These are phyloP conservation scores for Phytophthora quininea DNA, from an alignment of 352 stramenopile genomes.

Conservation along the genomic window DNA sequence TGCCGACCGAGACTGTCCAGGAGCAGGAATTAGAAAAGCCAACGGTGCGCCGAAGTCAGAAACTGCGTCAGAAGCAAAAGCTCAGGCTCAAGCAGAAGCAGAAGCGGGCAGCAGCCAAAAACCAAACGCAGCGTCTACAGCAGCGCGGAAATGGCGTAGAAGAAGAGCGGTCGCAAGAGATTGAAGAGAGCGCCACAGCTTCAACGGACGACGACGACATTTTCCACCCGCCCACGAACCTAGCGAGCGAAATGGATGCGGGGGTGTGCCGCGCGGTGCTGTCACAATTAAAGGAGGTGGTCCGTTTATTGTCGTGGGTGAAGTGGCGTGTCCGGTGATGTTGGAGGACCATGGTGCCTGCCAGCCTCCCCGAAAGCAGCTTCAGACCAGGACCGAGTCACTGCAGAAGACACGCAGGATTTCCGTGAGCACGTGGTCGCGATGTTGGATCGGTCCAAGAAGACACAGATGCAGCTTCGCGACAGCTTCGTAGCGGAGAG, in stretches of 20 bases:
- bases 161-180: constrained; percentile 3
- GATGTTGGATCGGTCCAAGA: constrained; percentile 60
- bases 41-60: constrained; percentile 14
- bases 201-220: constrained; percentile 31
- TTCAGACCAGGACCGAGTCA: constrained; percentile 9
- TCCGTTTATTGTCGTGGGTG: constrained; percentile 61
- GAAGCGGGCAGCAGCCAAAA: constrained; percentile 25
- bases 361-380: constrained; percentile 9
- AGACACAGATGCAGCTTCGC: constrained; percentile 45
- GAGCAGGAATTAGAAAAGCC: constrained; percentile 21
- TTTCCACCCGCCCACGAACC: constrained; percentile 48
- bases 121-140: constrained; percentile 28
- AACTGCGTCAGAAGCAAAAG: constrained; percentile 33
- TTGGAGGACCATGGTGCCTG: constrained; percentile 26
- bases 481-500: constrained; percentile 51
- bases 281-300: constrained; percentile 58
- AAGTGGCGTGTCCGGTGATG: constrained; percentile 65
- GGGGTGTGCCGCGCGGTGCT: constrained; percentile 57
- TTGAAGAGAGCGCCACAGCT: constrained; percentile 12
- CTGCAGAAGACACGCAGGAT: constrained; percentile 17
- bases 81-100: constrained; percentile 32
- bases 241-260: constrained; percentile 51
- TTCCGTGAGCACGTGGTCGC: constrained; percentile 60
- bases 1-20: constrained; percentile 17
- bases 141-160: constrained; percentile 9